Evolutionary conservation across 495 filamentous ascomycete genomes (phyloP).

Genomic region (Haplographium delicatum): DNA sequence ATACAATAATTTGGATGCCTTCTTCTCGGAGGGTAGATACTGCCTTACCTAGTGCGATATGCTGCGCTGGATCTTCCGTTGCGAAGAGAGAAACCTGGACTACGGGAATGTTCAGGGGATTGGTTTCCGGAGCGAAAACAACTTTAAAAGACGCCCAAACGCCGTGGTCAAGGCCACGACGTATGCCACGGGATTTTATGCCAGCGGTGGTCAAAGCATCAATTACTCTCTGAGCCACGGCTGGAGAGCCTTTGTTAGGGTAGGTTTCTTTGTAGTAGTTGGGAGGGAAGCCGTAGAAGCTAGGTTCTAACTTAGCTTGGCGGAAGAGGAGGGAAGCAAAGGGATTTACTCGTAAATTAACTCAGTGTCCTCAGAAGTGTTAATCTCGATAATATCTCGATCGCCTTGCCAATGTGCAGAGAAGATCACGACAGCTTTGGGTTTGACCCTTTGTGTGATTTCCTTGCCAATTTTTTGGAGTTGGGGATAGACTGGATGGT

Average conservation of each 20-base stretch:
- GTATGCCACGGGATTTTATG: slow-evolving; percentile 58
- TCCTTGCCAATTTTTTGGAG: slow-evolving; percentile 66
- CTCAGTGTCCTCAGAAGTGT: slow-evolving; percentile 61
- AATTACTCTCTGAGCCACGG: slow-evolving; percentile 63
- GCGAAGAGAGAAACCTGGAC: slow-evolving; percentile 76
- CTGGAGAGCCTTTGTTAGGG: slow-evolving; percentile 61
- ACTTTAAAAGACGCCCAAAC: slow-evolving; percentile 35
- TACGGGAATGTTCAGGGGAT: slow-evolving; percentile 71
- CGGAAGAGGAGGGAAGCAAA: not conserved
- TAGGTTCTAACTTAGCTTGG: slow-evolving; percentile 23
- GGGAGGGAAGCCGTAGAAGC: slow-evolving; percentile 74
- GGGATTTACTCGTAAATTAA: slow-evolving; percentile 73
- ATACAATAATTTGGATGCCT: slow-evolving; percentile 65
- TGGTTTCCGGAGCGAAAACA: slow-evolving; percentile 64
- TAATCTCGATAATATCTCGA: slow-evolving; percentile 59
- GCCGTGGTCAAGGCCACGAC: slow-evolving; percentile 75
- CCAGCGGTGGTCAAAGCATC: slow-evolving; percentile 49
- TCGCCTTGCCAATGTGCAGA: slow-evolving; percentile 80
- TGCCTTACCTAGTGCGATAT: slow-evolving; percentile 68
- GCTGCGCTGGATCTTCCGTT: slow-evolving; percentile 61
- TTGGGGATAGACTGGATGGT: slow-evolving; percentile 69
- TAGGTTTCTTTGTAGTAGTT: slow-evolving; percentile 59
- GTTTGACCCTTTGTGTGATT: slow-evolving; percentile 75
- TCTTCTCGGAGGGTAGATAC: slow-evolving; percentile 64
- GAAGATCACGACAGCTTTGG: slow-evolving; percentile 78